These are phyloP conservation scores for Astraeus odoratus DNA, from an alignment of 768 basidiomycete species.

Conservation along the genomic window DNA sequence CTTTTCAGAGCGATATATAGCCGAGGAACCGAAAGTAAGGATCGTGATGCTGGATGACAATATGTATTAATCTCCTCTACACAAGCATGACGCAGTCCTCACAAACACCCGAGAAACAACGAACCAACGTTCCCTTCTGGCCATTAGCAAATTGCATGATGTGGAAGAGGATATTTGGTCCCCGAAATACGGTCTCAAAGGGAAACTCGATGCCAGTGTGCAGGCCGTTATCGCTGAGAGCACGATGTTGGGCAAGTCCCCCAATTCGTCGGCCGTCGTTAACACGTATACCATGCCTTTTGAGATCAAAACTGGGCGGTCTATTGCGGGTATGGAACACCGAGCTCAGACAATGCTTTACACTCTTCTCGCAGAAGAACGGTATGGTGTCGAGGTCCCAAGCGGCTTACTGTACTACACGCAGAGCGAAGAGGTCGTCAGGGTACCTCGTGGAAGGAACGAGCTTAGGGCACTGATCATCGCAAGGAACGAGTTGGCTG, in stretches of 20 bases:
- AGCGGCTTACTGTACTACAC: slow-evolving; percentile 92
- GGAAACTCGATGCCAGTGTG: slow-evolving; percentile 90
- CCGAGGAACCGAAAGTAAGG: slow-evolving; percentile 54
- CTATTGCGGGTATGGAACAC: slow-evolving; percentile 78
- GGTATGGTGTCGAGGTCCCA: slow-evolving; percentile 78
- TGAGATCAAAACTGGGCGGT: slow-evolving; percentile 93
- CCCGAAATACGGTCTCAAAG: slow-evolving; percentile 89
- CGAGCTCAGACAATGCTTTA: slow-evolving; percentile 98
- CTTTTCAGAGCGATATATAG: slow-evolving; percentile 64
- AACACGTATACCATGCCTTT: slow-evolving; percentile 52
- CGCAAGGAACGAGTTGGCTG: slow-evolving; percentile 79
- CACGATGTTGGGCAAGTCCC: slow-evolving; percentile 17
- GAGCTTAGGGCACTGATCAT: slow-evolving; percentile 82
- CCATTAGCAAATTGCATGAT: slow-evolving; percentile 71
- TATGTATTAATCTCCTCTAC: background rate
- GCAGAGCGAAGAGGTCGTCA: slow-evolving; percentile 80
- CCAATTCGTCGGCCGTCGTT: slow-evolving; percentile 15
- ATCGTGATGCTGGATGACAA: background rate
- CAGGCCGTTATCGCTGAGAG: slow-evolving; percentile 54
- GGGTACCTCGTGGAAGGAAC: slow-evolving; percentile 71
- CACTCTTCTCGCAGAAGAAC: slow-evolving; percentile 81
- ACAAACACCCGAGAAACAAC: slow-evolving; percentile 55
- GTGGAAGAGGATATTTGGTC: slow-evolving; percentile 98
- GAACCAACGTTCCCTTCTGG: slow-evolving; percentile 49
- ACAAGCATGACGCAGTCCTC: slow-evolving; percentile 56